These are phyloP conservation scores for Venturiaceae sp. DNA, from an alignment of 2,329 filamentous ascomycete species.

Conservation along the genomic window DNA sequence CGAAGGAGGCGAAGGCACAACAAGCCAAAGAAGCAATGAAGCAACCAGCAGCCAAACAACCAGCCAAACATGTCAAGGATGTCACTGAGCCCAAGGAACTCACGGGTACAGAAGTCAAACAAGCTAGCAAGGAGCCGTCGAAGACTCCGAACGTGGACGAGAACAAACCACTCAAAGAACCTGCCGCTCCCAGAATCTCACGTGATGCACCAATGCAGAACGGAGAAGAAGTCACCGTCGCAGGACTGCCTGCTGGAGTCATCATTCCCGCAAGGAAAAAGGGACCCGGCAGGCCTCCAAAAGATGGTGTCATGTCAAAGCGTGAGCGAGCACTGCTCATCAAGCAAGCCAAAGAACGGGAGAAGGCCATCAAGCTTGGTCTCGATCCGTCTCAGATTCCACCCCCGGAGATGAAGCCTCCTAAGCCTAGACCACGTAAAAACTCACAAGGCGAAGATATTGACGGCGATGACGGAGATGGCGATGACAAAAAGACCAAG, in stretches of 20 bases:
- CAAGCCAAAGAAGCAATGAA: neutral
- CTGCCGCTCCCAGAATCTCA: constrained; percentile 8
- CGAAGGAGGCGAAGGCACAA: constrained; percentile 2
- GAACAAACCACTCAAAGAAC: constrained; percentile 12
- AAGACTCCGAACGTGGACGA: constrained; percentile 14
- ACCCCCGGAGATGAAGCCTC: constrained; percentile 23
- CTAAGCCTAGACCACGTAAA: constrained; percentile 19
- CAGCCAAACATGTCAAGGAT: neutral
- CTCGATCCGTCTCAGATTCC: constrained; percentile 26
- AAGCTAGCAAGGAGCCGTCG: constrained; percentile 9
- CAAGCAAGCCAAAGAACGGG: constrained; percentile 45
- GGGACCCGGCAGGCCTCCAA: constrained; percentile 71
- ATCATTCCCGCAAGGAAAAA: constrained; percentile 52
- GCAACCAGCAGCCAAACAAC: neutral
- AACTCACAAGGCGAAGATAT: constrained; percentile 26
- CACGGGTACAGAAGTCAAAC: neutral
- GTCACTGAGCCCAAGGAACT: neutral
- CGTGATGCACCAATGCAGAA: constrained; percentile 14
- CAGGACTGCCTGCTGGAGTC: constrained; percentile 25
- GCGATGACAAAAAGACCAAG: constrained; percentile 31
- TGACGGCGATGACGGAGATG: constrained; percentile 13
- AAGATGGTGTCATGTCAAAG: constrained; percentile 77
- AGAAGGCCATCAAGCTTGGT: constrained; percentile 26
- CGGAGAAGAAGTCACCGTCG: constrained; percentile 28
- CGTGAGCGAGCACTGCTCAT: constrained; percentile 57